These are phyloP conservation scores for Xylariales sp. DNA, from an alignment of 2,329 filamentous ascomycete species.

Conservation along the genomic window DNA sequence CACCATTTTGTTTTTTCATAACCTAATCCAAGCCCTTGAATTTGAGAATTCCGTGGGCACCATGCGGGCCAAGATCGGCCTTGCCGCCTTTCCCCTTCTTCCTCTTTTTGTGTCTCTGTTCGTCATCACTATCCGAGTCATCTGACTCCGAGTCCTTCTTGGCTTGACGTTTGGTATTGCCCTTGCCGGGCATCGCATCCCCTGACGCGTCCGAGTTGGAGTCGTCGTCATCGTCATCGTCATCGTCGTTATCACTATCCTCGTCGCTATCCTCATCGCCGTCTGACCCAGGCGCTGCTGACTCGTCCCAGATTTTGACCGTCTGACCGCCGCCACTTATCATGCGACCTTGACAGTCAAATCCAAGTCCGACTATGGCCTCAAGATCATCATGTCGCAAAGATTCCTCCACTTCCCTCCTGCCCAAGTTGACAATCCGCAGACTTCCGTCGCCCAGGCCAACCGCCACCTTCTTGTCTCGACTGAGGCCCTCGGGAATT, in stretches of 20 bases:
- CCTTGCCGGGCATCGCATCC: slow-evolving; percentile 58
- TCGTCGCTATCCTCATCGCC: slow-evolving; percentile 60
- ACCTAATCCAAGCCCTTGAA: slow-evolving; percentile 60
- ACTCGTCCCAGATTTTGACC: slow-evolving; percentile 90
- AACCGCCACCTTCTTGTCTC: slow-evolving; percentile 79
- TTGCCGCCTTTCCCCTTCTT: slow-evolving; percentile 55
- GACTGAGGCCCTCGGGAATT: slow-evolving; percentile 76
- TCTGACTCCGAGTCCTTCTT: slow-evolving; percentile 55
- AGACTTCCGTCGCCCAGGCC: slow-evolving; percentile 85
- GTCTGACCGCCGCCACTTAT: slow-evolving; percentile 88
- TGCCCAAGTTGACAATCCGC: slow-evolving; percentile 78
- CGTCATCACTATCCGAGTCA: slow-evolving; percentile 60
- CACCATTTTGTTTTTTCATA: neutral
- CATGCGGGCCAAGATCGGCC: slow-evolving; percentile 60
- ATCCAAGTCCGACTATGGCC: slow-evolving; percentile 82
- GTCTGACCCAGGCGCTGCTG: slow-evolving; percentile 63
- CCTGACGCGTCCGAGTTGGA: slow-evolving; percentile 54
- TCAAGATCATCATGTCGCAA: slow-evolving; percentile 87
- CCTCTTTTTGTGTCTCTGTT: slow-evolving; percentile 58
- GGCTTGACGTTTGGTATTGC: slow-evolving; percentile 53
- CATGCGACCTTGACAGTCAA: slow-evolving; percentile 87
- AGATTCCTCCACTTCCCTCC: slow-evolving; percentile 76
- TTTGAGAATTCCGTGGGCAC: slow-evolving; percentile 63
- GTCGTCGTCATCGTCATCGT: slow-evolving; percentile 55
- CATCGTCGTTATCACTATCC: slow-evolving; percentile 60